Base-by-base conservation (phyloP, 2,329 filamentous ascomycete genomes). In the Fusarium sp. region DNA sequence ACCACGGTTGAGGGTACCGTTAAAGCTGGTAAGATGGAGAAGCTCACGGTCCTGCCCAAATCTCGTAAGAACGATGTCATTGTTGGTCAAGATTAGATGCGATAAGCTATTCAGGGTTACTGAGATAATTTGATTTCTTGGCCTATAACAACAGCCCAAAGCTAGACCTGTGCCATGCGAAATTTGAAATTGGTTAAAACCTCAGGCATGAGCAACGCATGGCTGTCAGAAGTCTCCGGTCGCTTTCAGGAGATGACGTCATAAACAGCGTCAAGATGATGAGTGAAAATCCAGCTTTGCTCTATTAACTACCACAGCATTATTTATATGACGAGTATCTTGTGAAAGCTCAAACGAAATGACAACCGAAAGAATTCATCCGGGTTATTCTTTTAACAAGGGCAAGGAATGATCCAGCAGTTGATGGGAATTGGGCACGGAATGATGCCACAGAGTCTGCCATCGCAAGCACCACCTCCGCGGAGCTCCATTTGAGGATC, bases 381-480 rank as follows among this genome's bases (percentile, higher is more conserved):
- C 3, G 6, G 31, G 14, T 11, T 17, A 15, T 27, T 29, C 33
- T 27, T 7, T 20, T 27, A 57, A 29, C 67, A 70, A 29, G 67
- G 67, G 15, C 67, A 70, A 42, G 67, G 67, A 15, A 70, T 70
- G 22, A 70, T 70, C 67, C 67, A 70, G 18, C 67, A 70, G 10
- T 70, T 70, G 29, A 70, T n/a, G 0, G 67, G 67, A 20, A 70
- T 70, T 2, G 67, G 67, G 49, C 67, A 70, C 1, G 67, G 67
- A 11, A 70, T 70, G 14, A 70, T 50, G 6, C 67, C 67, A 17
- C 67, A 70, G 9, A 70, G 25, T 10, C 67, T 41, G 9, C 67
- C 67, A n/a, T 70, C 66, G 4, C 67, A 70, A 3, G 67, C 67
- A 15, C 66, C 67, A 14, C 67, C 67, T 22, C 67, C 67, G 1